Evolutionary conservation across 345 rosid species (phyloP).

Genomic region (Salix brachista): DNA sequence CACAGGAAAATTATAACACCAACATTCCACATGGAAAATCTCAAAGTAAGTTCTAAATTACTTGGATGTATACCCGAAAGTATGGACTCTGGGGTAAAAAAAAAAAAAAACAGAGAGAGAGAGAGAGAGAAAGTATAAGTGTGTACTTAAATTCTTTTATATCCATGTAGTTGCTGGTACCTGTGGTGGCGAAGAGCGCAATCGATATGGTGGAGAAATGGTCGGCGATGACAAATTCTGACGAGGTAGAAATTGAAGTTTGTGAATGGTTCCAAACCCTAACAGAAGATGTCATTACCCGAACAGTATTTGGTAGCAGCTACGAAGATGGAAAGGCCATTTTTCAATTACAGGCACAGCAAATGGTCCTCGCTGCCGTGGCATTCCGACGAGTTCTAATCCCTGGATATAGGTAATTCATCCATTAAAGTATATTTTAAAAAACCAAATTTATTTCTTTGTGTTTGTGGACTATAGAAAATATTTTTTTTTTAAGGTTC

Average conservation of each 20-base stretch:
- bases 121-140: no score
- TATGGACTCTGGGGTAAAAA: neutral
- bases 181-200: constrained; percentile 30
- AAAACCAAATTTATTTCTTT: no score
- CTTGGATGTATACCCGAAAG: no score
- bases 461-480: no score
- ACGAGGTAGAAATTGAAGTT: constrained; percentile 29
- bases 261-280: constrained; percentile 33
- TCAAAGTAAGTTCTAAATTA: constrained; percentile 41
- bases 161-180: constrained; percentile 27
- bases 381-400: constrained; percentile 31
- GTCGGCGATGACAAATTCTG: constrained; percentile 26
- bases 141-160: constrained; percentile 8
- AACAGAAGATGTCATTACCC: constrained; percentile 40
- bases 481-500: constrained; percentile 1
- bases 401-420: constrained; percentile 60
- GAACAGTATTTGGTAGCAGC: constrained; percentile 62
- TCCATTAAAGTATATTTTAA: neutral
- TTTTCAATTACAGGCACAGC: constrained; percentile 50
- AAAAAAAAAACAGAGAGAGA: neutral
- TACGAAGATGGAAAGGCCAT: constrained; percentile 65
- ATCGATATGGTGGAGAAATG: constrained; percentile 31
- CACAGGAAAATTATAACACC: constrained; percentile 49
- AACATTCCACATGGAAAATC: constrained; percentile 54
- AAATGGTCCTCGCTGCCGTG: constrained; percentile 31